Conservation (phyloP, 1,284 basidiomycete genomes). For the Leccinum fuscescens region DNA sequence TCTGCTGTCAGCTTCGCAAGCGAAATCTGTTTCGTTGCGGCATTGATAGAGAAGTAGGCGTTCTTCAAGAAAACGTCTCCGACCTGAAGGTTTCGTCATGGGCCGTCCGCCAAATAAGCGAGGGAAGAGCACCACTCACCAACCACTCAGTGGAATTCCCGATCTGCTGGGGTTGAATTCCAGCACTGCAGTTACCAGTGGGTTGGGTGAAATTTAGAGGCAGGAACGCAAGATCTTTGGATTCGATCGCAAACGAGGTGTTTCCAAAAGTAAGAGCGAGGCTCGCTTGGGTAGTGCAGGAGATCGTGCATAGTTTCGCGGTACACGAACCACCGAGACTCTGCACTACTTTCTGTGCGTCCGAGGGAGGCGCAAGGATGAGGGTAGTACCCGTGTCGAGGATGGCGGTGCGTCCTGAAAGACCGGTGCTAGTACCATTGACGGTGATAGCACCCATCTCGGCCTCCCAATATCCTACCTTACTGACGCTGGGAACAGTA, state of each 20-base stretch:
- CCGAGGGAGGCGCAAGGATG: conserved; percentile 55
- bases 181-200: conserved; percentile 69
- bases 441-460: conserved; percentile 57
- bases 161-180: conserved; percentile 67
- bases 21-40: conserved; percentile 64
- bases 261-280: conserved; percentile 73
- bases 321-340: conserved; percentile 65
- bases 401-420: conserved; percentile 66
- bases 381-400: conserved; percentile 80
- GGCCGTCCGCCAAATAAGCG: neutral
- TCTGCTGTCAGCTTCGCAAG: conserved; percentile 51
- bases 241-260: conserved; percentile 59
- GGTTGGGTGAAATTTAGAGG: conserved; percentile 63
- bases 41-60: conserved; percentile 75
- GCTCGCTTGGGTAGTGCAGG: conserved; percentile 66
- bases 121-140: conserved; percentile 36
- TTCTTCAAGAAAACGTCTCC: conserved; percentile 79
- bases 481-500: conserved; percentile 59
- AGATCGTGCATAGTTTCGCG: conserved; percentile 72
- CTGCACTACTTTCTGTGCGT: conserved; percentile 56
- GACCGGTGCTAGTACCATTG: conserved; percentile 51
- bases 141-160: conserved; percentile 73
- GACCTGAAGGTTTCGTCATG: conserved; percentile 36
- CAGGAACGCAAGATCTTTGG: conserved; percentile 69
- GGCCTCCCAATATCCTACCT: conserved; percentile 78